Conservation (phyloP, 2,329 filamentous ascomycete species). For the Penicillium concentricum region DNA sequence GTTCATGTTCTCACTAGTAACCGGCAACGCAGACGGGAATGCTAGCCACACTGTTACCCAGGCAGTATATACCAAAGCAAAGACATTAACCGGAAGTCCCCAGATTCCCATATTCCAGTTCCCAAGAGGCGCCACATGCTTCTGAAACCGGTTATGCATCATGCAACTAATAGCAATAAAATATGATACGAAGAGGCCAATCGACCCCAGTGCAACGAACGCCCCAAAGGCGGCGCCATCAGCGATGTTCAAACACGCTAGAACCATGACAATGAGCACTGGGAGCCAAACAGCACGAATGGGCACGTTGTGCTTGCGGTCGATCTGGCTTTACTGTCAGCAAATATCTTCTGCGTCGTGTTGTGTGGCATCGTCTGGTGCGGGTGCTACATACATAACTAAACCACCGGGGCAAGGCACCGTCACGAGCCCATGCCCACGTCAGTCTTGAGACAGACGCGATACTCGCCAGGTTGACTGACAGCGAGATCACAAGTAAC, state of each 20-base stretch:
- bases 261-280: constrained; percentile 31
- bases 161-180: constrained; percentile 40
- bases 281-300: constrained; percentile 39
- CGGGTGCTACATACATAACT: constrained; percentile 10
- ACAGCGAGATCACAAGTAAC: constrained; percentile 37
- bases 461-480: constrained; percentile 43
- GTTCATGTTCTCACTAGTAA: constrained; percentile 41
- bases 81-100: constrained; percentile 33
- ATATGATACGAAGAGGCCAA: constrained; percentile 41
- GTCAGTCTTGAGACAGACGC: constrained; percentile 51
- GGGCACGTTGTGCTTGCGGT: constrained; percentile 32
- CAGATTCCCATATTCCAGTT: constrained; percentile 32
- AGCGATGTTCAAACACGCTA: constrained; percentile 43
- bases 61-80: constrained; percentile 36
- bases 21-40: constrained; percentile 36
- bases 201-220: constrained; percentile 34
- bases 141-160: constrained; percentile 33
- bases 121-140: constrained; percentile 21
- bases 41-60: constrained; percentile 34
- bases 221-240: constrained; percentile 39
- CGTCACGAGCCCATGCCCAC: constrained; percentile 53
- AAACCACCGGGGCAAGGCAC: constrained; percentile 41
- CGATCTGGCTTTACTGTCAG: constrained; percentile 26
- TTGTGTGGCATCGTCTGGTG: background rate
- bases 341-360: background rate